A percentile compares a stretch with the other conserved stretches of the same genome.
Evolutionary conservation across 805 yeast genomes (phyloP).

Genomic region (Lachancea quebecensis): DNA sequence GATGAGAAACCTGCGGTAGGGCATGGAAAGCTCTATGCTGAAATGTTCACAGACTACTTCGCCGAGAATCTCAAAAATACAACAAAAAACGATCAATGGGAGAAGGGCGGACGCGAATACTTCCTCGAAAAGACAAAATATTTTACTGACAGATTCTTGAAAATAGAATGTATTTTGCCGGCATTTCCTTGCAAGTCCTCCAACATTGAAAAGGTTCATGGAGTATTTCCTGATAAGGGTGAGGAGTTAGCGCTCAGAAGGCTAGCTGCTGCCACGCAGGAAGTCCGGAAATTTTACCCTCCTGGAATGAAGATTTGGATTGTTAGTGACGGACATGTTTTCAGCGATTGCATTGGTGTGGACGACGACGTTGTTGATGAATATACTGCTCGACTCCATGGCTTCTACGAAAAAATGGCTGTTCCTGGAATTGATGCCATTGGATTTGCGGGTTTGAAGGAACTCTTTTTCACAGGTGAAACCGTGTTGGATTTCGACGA

Average conservation of each 20-base stretch:
- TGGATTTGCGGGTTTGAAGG: conserved; percentile 39
- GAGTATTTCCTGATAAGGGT: conserved; percentile 48
- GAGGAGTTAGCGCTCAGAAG: conserved; percentile 38
- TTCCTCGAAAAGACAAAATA: conserved; percentile 39
- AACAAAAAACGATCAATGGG: conserved; percentile 44
- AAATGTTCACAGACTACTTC: conserved; percentile 37
- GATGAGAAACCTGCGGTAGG: conserved; percentile 14
- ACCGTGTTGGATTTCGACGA: conserved; percentile 23
- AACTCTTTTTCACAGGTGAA: conserved; percentile 32
- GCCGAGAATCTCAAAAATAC: conserved; percentile 43
- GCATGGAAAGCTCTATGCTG: conserved; percentile 20
- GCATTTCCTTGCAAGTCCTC: conserved; percentile 63
- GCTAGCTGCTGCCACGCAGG: conserved; percentile 30
- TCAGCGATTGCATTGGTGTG: conserved; percentile 58
- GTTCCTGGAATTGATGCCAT: conserved; percentile 30
- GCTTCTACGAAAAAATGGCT: conserved; percentile 35
- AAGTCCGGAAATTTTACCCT: conserved; percentile 37
- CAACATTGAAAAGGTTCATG: conserved; percentile 46
- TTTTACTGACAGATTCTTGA: conserved; percentile 42
- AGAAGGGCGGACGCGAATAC: conserved; percentile 36
- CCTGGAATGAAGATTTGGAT: conserved; percentile 52
- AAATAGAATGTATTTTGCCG: conserved; percentile 51
- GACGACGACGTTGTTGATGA: conserved; percentile 47
- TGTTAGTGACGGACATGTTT: conserved; percentile 61
- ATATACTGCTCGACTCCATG: conserved; percentile 40